Evolutionary conservation across 179 eudicot species (phyloP).

Genomic region (Gypsophila paniculata): DNA sequence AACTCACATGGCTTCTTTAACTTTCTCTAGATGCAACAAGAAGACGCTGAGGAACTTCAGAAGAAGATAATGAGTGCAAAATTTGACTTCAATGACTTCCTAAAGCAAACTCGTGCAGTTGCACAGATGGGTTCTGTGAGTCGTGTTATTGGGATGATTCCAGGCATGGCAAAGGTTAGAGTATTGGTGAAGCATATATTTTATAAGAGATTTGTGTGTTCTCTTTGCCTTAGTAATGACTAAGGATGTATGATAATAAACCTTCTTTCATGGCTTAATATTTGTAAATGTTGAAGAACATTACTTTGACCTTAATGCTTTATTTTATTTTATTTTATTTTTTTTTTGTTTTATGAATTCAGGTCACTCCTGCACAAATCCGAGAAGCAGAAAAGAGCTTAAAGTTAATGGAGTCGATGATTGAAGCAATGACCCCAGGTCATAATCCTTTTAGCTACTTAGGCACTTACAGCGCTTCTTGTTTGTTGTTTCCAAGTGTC

Average conservation of each 20-base stretch:
- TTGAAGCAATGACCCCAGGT: slow-evolving; percentile 98
- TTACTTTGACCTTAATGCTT: neutral
- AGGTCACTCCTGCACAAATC: slow-evolving; percentile 94
- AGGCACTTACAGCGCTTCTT: slow-evolving; percentile 2
- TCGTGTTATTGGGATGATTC: slow-evolving; percentile 98
- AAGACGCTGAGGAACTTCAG: slow-evolving; percentile 91
- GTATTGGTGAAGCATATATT: slow-evolving; percentile 6
- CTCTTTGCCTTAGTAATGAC: slow-evolving; percentile 5
- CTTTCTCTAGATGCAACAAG: slow-evolving; percentile 74
- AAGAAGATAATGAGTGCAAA: slow-evolving; percentile 96
- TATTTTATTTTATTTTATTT: no score
- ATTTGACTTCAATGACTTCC: slow-evolving; percentile 90
- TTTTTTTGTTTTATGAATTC: slow-evolving; percentile 19
- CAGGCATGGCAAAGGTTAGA: slow-evolving; percentile 95
- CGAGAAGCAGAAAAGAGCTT: slow-evolving; percentile 94
- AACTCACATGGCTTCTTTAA: slow-evolving; percentile 16
- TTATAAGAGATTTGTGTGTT: neutral
- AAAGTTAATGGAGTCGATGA: slow-evolving; percentile 86
- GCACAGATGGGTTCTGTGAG: slow-evolving; percentile 98
- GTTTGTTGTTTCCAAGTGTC: neutral
- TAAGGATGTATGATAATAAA: slow-evolving; percentile 8
- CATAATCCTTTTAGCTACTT: neutral
- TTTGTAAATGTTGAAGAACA: neutral
- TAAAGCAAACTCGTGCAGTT: slow-evolving; percentile 94
- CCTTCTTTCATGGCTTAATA: neutral